Base-by-base conservation (phyloP, 2,329 filamentous ascomycete species). In the Cytospora leucostoma region DNA sequence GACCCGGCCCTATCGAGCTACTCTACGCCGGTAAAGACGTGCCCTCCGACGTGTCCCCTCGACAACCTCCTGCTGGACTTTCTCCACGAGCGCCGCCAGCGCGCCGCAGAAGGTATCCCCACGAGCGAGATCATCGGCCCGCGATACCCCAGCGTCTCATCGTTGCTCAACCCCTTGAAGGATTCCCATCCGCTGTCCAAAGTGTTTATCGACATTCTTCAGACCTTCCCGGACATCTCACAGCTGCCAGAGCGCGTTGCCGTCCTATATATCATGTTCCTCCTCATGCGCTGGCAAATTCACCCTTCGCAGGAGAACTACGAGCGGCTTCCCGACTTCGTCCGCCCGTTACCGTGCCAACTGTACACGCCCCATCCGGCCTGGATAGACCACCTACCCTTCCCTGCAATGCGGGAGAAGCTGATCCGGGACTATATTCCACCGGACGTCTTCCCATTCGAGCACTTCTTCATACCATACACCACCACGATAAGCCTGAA, bases 221-320 rank as follows among this genome's bases (percentile, higher is more conserved):
- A 85, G 67, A 92, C 89, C n/a, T 96, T 96, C 69, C 91, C 92
- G 0, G 88, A 91, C 69, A 86, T 97, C 35, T 85, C 83, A 4
- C 83, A 82, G n/a, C 81, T 96, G 0, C 92, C 93, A 0, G 92
- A 96, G 75, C 89, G 91, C 70, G 86, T 96, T 0, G 92, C 90
- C 10, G 86, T 92, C 7, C 81, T 96, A 8, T 96, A 93, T 73
- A 79, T 89, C 71, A 96, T 96, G 91, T 96, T 96, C 75, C 82
- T 93, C 37, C 73, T 93, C 67, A 92, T 95, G 88, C 85, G 89
- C 50, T 97, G 93, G 91, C 88, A 92, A 73, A 89, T 96, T 62
- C 85, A 85, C 34, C 92, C 92, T 0, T 91, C 91, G 0, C 82
- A 83, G 65, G 89, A 93, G 68, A 96, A 93, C 76, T 93, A 90